phyloP scores from a whole-genome alignment of 1,284 basidiomycete species.

The Cryptococcus floricola region DNA sequence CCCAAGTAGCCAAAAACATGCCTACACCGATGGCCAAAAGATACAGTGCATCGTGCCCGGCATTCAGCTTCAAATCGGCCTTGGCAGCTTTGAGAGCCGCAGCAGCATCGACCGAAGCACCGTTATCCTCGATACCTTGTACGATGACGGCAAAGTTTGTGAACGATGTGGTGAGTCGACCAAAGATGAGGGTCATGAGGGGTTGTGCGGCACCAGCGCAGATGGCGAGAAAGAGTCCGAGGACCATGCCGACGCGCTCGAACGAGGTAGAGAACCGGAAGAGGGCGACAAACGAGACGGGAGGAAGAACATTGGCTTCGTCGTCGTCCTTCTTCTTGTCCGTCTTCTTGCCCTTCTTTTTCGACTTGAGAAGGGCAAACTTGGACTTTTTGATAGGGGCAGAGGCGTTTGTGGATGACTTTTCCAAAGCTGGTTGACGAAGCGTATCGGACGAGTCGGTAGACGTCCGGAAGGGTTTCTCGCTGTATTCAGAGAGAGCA shows the following conservation, averaged over 20 bases:
- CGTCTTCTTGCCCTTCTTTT: conserved; percentile 21
- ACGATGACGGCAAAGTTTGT: conserved; percentile 35
- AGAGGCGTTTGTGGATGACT: neutral
- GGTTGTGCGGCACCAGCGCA: conserved; percentile 45
- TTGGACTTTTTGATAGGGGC: conserved; percentile 7
- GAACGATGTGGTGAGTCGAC: conserved; percentile 45
- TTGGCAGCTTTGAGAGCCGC: conserved; percentile 22
- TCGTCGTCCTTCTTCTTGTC: conserved; percentile 35
- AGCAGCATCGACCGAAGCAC: neutral
- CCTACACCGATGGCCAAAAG: conserved; percentile 52
- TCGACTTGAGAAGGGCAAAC: conserved; percentile 15
- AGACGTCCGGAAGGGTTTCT: conserved; percentile 6
- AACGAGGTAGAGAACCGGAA: conserved; percentile 40
- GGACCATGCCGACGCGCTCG: conserved; percentile 38
- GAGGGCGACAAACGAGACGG: conserved; percentile 35
- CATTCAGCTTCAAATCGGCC: conserved; percentile 27
- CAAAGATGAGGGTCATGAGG: conserved; percentile 49
- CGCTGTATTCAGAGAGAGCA: neutral
- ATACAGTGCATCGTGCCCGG: conserved; percentile 43
- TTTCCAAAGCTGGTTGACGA: neutral
- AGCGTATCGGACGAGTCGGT: conserved; percentile 1
- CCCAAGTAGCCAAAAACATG: conserved; percentile 51
- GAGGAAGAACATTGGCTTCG: conserved; percentile 25
- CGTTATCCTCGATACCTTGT: conserved; percentile 5
- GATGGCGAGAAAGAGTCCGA: conserved; percentile 42